phyloP scores from a whole-genome alignment of 1,284 basidiomycete species.

The Naganishia albida region DNA sequence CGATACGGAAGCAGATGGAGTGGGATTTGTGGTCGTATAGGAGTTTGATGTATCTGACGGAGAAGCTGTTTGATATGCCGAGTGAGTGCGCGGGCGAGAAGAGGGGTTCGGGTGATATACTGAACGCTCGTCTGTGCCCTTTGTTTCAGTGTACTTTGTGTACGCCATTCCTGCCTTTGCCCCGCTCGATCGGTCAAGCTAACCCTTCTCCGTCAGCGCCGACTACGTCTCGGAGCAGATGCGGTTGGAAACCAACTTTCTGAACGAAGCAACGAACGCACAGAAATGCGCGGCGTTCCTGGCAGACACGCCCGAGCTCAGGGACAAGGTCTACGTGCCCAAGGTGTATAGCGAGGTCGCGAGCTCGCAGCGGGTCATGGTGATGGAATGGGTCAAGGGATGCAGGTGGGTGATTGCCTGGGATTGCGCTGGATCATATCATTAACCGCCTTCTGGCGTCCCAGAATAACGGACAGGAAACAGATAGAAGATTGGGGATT shows the following conservation, averaged over 20 bases:
- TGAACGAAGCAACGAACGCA: constrained; percentile 61
- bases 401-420: constrained; percentile 43
- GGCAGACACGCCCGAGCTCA: constrained; percentile 61
- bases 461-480: constrained; percentile 66
- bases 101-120: no score
- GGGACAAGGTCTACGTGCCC: constrained; percentile 74
- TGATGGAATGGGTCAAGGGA: constrained; percentile 80
- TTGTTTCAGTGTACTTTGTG: constrained; percentile 49
- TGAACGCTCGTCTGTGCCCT: neutral
- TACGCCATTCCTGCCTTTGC: constrained; percentile 33
- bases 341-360: constrained; percentile 71
- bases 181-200: neutral
- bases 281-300: constrained; percentile 49
- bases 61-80: constrained; percentile 52
- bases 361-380: constrained; percentile 71
- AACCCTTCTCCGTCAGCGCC: constrained; percentile 44
- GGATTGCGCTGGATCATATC: neutral
- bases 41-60: constrained; percentile 50
- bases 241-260: constrained; percentile 76
- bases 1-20: constrained; percentile 77
- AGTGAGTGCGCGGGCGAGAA: constrained; percentile 46
- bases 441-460: constrained; percentile 48
- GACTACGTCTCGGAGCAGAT: constrained; percentile 81
- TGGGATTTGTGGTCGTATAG: constrained; percentile 66
- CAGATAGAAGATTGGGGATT: constrained; percentile 52